phyloP scores from a whole-genome alignment of 148 eudicot genomes.

The Dianthus caryophyllus region DNA sequence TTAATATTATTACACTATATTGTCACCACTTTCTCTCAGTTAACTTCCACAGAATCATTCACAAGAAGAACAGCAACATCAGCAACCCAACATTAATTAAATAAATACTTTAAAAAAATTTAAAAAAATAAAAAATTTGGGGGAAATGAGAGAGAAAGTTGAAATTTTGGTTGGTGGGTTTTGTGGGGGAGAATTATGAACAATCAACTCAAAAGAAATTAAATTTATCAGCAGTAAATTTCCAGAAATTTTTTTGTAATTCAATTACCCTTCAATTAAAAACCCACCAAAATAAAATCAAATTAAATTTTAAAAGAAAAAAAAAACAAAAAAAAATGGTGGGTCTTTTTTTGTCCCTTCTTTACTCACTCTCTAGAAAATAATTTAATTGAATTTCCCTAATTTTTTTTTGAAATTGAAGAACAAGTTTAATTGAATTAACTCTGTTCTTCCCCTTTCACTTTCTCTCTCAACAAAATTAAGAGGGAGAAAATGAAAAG shows the following conservation, averaged over 20 bases:
- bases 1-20: not conserved
- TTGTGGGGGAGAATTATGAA: not conserved
- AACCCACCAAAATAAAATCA: too few relatives aligned
- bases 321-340: not conserved
- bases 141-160: slow-evolving; percentile 10
- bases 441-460: too few relatives aligned
- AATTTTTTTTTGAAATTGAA: not conserved
- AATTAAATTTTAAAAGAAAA: too few relatives aligned
- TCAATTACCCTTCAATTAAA: too few relatives aligned
- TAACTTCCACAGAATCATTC: slow-evolving; percentile 19
- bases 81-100: slow-evolving; percentile 22
- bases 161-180: not conserved
- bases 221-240: too few relatives aligned
- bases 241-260: too few relatives aligned
- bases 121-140: too few relatives aligned
- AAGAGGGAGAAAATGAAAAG: not conserved
- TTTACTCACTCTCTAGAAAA: not conserved
- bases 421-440: not conserved
- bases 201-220: too few relatives aligned
- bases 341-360: not conserved
- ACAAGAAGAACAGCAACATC: slow-evolving; percentile 16
- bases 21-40: not conserved
- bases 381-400: not conserved
- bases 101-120: not conserved
- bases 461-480: not conserved